phyloP scores from a whole-genome alignment of 768 basidiomycete genomes.

The Leccinum boreale region DNA sequence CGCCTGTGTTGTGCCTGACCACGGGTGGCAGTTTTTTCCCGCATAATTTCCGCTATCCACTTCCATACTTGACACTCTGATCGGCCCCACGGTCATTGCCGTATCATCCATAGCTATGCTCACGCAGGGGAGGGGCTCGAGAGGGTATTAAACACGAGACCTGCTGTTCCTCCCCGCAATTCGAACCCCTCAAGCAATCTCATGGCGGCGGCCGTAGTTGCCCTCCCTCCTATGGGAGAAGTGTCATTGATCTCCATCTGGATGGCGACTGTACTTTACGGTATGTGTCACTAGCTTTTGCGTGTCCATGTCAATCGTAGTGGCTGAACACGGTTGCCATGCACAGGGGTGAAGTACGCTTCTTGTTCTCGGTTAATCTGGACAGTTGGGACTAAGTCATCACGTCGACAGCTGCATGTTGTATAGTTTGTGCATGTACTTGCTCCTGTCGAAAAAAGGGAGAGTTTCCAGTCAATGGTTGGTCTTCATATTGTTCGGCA shows the following conservation, averaged over 20 bases:
- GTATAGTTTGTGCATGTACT: conserved; percentile 14
- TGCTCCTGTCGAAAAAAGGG: conserved; percentile 2
- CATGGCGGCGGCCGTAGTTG: not conserved
- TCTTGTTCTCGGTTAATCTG: not conserved
- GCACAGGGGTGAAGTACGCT: conserved; percentile 14
- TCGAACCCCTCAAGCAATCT: not conserved
- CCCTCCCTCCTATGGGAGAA: conserved; percentile 10
- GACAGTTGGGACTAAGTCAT: not conserved
- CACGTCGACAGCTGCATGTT: conserved; percentile 9
- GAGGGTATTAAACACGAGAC: conserved; percentile 2
- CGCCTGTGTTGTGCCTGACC: conserved; percentile 2
- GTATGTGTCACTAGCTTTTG: not conserved
- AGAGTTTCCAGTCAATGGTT: conserved; percentile 5
- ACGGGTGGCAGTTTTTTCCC: not conserved
- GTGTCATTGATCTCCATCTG: conserved; percentile 16
- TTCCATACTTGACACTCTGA: not conserved
- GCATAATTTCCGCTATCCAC: conserved; percentile 1
- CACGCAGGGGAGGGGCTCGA: too few relatives aligned
- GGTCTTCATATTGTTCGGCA: not conserved
- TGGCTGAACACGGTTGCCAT: not conserved
- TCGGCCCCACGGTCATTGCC: not conserved
- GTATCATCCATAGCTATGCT: not conserved
- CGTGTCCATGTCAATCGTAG: not conserved
- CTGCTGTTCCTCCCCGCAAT: not conserved
- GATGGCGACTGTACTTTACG: conserved; percentile 18